Conservation (phyloP, 2,329 filamentous ascomycete species). For the Cordyceps cicadae region DNA sequence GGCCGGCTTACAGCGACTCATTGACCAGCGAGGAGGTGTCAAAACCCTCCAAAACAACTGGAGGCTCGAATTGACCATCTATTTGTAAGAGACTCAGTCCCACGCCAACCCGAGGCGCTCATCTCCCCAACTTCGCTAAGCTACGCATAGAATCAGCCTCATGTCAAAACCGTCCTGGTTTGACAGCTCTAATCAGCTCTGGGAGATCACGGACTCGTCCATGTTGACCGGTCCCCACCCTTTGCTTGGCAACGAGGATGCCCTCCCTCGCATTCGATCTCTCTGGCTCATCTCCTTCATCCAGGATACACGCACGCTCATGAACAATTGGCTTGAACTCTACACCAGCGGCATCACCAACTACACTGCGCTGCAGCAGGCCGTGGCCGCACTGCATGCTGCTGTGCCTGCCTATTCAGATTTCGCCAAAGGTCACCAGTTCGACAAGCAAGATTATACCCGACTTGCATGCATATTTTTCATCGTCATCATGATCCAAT, state of each 20-base stretch:
- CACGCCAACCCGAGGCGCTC: no score
- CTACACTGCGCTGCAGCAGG: not conserved
- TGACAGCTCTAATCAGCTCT: conserved; percentile 8
- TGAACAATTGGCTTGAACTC: conserved; percentile 2
- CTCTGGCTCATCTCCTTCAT: conserved; percentile 8
- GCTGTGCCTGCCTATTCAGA: not conserved
- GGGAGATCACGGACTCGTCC: not conserved
- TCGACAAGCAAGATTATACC: not conserved
- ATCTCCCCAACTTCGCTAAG: not conserved
- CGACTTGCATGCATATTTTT: conserved; percentile 1
- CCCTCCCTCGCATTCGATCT: not conserved
- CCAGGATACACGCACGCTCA: conserved; percentile 5
- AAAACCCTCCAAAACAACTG: not conserved
- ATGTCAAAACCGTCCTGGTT: conserved; percentile 6
- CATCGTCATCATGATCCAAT: not conserved
- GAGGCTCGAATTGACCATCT: conserved; percentile 1
- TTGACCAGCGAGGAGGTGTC: not conserved
- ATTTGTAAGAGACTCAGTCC: not conserved
- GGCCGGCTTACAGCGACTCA: not conserved
- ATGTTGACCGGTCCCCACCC: not conserved
- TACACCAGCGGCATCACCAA: not conserved
- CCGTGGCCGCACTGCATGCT: not conserved
- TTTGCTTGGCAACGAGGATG: not conserved
- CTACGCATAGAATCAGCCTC: not conserved
- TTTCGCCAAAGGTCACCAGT: no score